These are phyloP conservation scores for Trifolium subterraneum DNA, from an alignment of 306 rosid species.

Conservation along the genomic window DNA sequence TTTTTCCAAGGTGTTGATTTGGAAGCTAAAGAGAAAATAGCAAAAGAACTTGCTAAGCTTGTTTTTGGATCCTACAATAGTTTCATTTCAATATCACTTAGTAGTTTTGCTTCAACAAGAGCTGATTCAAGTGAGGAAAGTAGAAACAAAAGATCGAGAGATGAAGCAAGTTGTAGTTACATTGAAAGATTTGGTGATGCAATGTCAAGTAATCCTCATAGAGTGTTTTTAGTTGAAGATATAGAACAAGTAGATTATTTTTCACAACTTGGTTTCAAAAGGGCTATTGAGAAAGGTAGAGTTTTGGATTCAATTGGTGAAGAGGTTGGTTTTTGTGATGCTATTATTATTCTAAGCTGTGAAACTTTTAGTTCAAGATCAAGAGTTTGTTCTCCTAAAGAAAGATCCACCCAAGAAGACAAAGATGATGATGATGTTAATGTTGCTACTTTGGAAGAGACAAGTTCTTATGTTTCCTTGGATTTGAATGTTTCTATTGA, in stretches of 20 bases:
- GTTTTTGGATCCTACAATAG: constrained; percentile 70
- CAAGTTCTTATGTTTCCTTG: constrained; percentile 64
- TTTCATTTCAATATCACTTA: constrained; percentile 64
- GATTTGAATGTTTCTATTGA: constrained; percentile 93
- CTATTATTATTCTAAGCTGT: constrained; percentile 80
- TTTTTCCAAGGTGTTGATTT: constrained; percentile 85
- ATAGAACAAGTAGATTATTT: constrained; percentile 84
- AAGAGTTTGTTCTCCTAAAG: constrained; percentile 82
- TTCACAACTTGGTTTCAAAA: constrained; percentile 85
- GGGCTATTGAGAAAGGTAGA: constrained; percentile 80
- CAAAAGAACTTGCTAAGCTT: constrained; percentile 70
- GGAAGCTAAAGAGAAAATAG: constrained; percentile 72
- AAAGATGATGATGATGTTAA: constrained; percentile 26
- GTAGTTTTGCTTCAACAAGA: constrained; percentile 78
- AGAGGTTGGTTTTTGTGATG: constrained; percentile 69
- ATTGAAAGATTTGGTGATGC: constrained; percentile 74
- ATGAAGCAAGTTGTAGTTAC: constrained; percentile 73
- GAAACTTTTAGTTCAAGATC: constrained; percentile 85
- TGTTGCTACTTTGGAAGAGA: constrained; percentile 45
- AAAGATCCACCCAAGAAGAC: constrained; percentile 42
- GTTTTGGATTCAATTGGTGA: constrained; percentile 60
- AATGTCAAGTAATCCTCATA: constrained; percentile 66
- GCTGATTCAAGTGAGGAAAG: constrained; percentile 78
- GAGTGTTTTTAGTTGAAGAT: constrained; percentile 84
- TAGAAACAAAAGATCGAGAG: constrained; percentile 77